Conservation (phyloP, 768 basidiomycete species). For the Leccinum uliginosum region DNA sequence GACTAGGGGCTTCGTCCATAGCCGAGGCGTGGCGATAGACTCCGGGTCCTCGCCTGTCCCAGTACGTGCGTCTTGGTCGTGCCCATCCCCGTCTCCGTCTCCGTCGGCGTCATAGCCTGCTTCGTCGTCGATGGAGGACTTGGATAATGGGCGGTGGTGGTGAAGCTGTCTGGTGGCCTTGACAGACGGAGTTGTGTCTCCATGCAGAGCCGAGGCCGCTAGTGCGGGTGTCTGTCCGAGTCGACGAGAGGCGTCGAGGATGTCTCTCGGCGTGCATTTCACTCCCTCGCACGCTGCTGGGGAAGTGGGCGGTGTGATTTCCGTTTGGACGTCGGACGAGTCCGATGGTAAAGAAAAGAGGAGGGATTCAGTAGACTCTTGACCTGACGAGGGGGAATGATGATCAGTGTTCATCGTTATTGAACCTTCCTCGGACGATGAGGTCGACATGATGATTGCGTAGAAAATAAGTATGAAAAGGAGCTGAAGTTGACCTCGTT, state of each 20-base stretch:
- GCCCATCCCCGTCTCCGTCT: constrained; percentile 5
- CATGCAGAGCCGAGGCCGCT: background rate
- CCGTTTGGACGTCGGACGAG: constrained; percentile 15
- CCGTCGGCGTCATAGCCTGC: constrained; percentile 25
- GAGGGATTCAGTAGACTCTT: constrained; percentile 11
- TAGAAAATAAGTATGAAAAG: background rate
- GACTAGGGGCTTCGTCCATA: background rate
- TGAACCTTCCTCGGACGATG: constrained; percentile 12
- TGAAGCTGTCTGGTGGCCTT: background rate
- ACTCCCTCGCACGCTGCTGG: constrained; percentile 11
- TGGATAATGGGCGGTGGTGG: background rate
- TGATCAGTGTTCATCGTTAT: background rate
- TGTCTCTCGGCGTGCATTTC: constrained; percentile 4
- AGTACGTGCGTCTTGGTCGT: background rate
- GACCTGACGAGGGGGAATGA: constrained; percentile 4
- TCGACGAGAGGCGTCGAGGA: constrained; percentile 12
- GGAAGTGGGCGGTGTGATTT: constrained; percentile 19
- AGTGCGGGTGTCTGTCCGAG: constrained; percentile 4
- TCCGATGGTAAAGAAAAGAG: constrained; percentile 12
- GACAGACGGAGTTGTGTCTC: background rate
- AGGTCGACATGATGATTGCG: constrained; percentile 5
- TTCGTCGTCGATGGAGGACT: constrained; percentile 11
- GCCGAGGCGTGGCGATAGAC: too few species aligned
- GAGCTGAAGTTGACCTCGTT: constrained; percentile 2
- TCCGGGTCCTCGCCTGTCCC: background rate